Base-by-base conservation (phyloP, 306 rosid species). In the Prinsepia uniflora region DNA sequence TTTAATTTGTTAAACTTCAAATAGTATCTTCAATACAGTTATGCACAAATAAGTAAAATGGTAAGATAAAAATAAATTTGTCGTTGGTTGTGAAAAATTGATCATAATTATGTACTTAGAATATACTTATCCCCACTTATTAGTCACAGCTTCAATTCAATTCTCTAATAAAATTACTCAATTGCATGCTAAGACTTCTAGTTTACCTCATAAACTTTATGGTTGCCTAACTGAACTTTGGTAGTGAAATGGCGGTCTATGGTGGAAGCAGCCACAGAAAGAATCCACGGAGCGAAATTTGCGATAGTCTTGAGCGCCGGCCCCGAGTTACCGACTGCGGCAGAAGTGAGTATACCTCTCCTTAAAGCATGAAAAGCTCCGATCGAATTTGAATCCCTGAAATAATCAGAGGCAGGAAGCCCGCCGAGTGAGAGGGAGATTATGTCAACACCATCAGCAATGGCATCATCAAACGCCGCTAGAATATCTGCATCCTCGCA, bases 351-450 rank as follows among this genome's bases (percentile, higher is more conserved):
- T 14, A 86, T 80, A 6, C 88, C 85, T 0, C 24, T 79, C 43
- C 49, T 76, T 84, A 81, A 75, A 20, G 92, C 84, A 50, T 89
- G 92, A 47, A 86, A 89, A 57, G 87, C 70, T 63, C 92, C 96
- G 9, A 89, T 81, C 8, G 81, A 55, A 9, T 36, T 24, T n/a
- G 79, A 0, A 24, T 59, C 18, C 0, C 63, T 2, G 54, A 89
- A 84, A 75, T 82, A 87, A 44, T 54, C 44, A 0, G 0, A 2
- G 5, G 40, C 0, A 11, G 7, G 0, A 10, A 0, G 0, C 0
- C 58, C 63, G 0, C 82, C 87, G 2, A 81, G 4, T 3, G 87
- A 88, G 3, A 81, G 4, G 3, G 85, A 78, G 42, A 85, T 36
- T 5, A 85, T 65, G 20, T 88, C 93, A 10, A 88, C 86, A 1